Evolutionary conservation across 495 filamentous ascomycete genomes (phyloP).

Genomic region (Xylaria bambusicola): DNA sequence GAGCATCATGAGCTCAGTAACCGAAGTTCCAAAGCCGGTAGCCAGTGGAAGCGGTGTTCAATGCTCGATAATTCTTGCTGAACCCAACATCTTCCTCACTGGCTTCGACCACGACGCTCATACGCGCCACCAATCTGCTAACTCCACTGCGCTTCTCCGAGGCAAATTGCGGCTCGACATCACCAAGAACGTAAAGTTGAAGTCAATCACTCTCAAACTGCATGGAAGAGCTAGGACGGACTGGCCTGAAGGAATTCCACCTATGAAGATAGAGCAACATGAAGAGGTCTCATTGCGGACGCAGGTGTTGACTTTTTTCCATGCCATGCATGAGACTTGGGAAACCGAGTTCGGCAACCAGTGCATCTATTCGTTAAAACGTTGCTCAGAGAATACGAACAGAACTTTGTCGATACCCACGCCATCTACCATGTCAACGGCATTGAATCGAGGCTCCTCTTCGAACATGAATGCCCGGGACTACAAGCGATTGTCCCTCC

Average conservation of each 20-base stretch:
- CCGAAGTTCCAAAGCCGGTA: slow-evolving; percentile 65
- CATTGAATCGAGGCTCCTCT: slow-evolving; percentile 25
- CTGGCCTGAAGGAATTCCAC: slow-evolving; percentile 98
- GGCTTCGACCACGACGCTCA: slow-evolving; percentile 85
- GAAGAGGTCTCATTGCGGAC: slow-evolving; percentile 78
- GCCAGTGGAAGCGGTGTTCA: slow-evolving; percentile 72
- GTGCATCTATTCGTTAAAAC: slow-evolving; percentile 48
- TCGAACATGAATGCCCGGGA: slow-evolving; percentile 49
- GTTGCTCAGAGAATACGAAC: slow-evolving; percentile 18
- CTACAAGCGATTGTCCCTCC: slow-evolving; percentile 68
- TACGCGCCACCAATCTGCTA: slow-evolving; percentile 53
- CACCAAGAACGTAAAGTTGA: slow-evolving; percentile 90
- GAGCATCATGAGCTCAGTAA: slow-evolving; percentile 43
- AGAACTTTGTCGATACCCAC: slow-evolving; percentile 10
- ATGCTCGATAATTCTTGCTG: slow-evolving; percentile 76
- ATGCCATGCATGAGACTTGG: slow-evolving; percentile 63
- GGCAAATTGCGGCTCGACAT: slow-evolving; percentile 82
- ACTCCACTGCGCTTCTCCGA: slow-evolving; percentile 76
- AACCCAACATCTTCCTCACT: slow-evolving; percentile 86
- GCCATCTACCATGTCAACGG: slow-evolving; percentile 28
- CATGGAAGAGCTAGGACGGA: slow-evolving; percentile 84
- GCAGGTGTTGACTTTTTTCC: slow-evolving; percentile 81
- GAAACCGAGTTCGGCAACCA: slow-evolving; percentile 62
- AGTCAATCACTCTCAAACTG: slow-evolving; percentile 87
- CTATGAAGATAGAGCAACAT: slow-evolving; percentile 77